These are phyloP conservation scores for Sclerotinia minor DNA, from an alignment of 2,329 filamentous ascomycete genomes.

Conservation along the genomic window DNA sequence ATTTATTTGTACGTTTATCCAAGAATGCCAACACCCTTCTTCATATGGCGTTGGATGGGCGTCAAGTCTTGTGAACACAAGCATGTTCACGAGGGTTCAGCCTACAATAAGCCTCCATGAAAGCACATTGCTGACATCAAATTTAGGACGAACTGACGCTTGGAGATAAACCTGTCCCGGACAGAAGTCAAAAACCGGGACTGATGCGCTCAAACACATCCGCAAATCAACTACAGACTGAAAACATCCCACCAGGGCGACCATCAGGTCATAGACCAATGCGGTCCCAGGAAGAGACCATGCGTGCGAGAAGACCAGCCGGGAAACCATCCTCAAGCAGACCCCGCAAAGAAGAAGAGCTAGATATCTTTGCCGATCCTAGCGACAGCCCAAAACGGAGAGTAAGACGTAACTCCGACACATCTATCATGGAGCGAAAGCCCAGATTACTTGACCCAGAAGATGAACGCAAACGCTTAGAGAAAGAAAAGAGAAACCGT, in stretches of 20 bases:
- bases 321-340: constrained; percentile 39
- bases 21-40: not conserved
- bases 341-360: constrained; percentile 28
- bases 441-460: constrained; percentile 56
- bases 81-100: not conserved
- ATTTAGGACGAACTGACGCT: constrained; percentile 66
- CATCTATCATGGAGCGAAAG: constrained; percentile 61
- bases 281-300: constrained; percentile 66
- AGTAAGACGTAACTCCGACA: constrained; percentile 75
- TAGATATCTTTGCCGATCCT: constrained; percentile 43
- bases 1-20: constrained; percentile 70
- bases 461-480: constrained; percentile 59
- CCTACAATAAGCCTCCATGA: not conserved
- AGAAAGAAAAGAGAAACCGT: constrained; percentile 52
- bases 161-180: constrained; percentile 55
- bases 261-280: constrained; percentile 56
- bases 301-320: constrained; percentile 51
- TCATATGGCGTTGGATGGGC: not conserved
- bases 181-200: constrained; percentile 38
- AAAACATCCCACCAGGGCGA: constrained; percentile 50
- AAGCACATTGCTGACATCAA: constrained; percentile 37
- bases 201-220: constrained; percentile 44
- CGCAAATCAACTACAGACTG: constrained; percentile 48
- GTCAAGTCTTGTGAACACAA: not conserved
- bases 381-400: constrained; percentile 48